Evolutionary conservation across 192 early-diverging fungal species (phyloP), one percentile per base, ranked within the genome.

Genomic region (Podochytrium sp.): DNA sequence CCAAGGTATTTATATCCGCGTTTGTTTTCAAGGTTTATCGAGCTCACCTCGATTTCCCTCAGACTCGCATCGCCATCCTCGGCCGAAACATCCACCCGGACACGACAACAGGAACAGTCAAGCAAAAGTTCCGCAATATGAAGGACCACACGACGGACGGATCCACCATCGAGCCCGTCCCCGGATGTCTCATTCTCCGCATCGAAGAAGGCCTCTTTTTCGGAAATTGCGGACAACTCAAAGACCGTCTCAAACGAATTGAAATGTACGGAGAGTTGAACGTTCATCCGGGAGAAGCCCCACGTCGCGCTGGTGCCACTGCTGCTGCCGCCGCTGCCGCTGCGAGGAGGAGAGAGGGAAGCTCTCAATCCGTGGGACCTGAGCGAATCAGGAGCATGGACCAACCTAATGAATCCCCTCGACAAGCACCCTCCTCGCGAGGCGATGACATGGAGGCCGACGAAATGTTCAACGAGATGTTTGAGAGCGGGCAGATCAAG

Each of bases 141-240:
- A 53, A 40, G 35, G 78, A 76, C 30, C 75, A 79, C 33, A 77
- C 74, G 20, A 33, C 16, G 2, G 51, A 56, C 33, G 32, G 10
- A 27, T 63, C 78, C 1, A 39, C 42, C 7, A 78, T 94, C 4
- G 90, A 94, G 63, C 90, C 91, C 33, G 82, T 96, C 29, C 91
- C 94, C 59, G 95, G 93, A 20, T 90, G 90, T 14, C 78, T 99
- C 34, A 89, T 99, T 67, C 89, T 99, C 50, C 88, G 92, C 38
- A 87, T 99, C 23, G 93, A 96, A 65, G 98, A 99, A 73, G 92
- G 92, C 2, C 79, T 99, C 52, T 98, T 94, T 78, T 99, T 99
- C 87, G 96, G 96, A 51, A 99, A 99, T 75, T 92, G 92, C 32
- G 96, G 96, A 2, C 96, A 98, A 82, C 84, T 99, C 50, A 95